Percentiles rank a stretch among this genome's conserved stretches.
These are phyloP conservation scores for Isoetes taiwanensis DNA, from an alignment of 75 land plant genomes.

Conservation along the genomic window DNA sequence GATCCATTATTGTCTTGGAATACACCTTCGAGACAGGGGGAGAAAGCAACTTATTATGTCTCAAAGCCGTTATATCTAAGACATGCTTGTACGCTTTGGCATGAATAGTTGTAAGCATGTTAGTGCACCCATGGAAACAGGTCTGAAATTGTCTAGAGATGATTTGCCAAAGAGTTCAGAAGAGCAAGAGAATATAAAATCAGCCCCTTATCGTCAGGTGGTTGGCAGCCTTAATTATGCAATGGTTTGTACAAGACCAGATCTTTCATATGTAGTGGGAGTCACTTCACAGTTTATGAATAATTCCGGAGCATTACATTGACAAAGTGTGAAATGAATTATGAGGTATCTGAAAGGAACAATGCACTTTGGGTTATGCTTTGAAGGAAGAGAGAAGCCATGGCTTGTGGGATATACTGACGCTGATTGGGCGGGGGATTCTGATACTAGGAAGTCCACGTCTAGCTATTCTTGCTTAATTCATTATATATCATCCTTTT, in stretches of 20 bases:
- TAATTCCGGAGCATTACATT: conserved; percentile 12
- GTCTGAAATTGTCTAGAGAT: too few species aligned
- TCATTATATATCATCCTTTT: too few species aligned
- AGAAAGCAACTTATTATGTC: too few species aligned
- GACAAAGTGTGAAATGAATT: conserved; percentile 20
- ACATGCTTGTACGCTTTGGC: too few species aligned
- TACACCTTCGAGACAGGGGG: too few species aligned
- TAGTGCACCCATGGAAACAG: too few species aligned
- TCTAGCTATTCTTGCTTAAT: too few species aligned
- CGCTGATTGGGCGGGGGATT: conserved; percentile 18
- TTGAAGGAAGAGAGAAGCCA: not conserved
- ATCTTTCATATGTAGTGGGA: conserved; percentile 14
- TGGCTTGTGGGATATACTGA: conserved; percentile 15
- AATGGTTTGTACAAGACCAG: conserved; percentile 13
- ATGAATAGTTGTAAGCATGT: too few species aligned
- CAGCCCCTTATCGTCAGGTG: conserved; percentile 11
- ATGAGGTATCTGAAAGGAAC: conserved; percentile 34
- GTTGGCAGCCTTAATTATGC: conserved; percentile 20
- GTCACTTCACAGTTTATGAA: conserved; percentile 10
- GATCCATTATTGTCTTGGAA: too few species aligned
- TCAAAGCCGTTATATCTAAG: too few species aligned
- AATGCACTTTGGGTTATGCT: not conserved
- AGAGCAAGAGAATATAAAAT: too few species aligned
- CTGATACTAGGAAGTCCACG: conserved; percentile 12
- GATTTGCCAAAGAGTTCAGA: too few species aligned